phyloP scores from a whole-genome alignment of 2,329 filamentous ascomycete genomes.

The Diaporthe australafricana region DNA sequence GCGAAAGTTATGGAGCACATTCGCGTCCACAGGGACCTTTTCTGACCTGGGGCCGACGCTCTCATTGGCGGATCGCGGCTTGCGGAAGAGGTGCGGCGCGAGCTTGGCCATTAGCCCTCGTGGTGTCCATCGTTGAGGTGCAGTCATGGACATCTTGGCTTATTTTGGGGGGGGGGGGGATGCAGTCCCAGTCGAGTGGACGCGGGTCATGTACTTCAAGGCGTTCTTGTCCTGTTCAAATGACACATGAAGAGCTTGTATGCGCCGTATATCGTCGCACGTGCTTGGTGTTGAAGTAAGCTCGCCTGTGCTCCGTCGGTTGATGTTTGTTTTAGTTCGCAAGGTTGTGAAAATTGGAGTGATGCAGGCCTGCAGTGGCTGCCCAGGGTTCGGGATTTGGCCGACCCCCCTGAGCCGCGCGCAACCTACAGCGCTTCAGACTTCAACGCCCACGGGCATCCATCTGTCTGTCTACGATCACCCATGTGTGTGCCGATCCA shows the following conservation, averaged over 20 bases:
- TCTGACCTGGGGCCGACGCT: neutral
- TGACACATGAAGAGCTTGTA: neutral
- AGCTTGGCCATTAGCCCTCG: constrained; percentile 26
- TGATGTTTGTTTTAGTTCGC: too few relatives aligned
- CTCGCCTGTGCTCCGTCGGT: neutral
- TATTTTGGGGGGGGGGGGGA: rapidly evolving
- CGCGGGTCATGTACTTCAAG: too few relatives aligned
- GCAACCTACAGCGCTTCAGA: too few relatives aligned
- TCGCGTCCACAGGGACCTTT: constrained; percentile 21
- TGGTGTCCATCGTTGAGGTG: constrained; percentile 42
- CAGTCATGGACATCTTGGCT: constrained; percentile 16
- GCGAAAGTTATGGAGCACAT: neutral
- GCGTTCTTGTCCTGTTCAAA: neutral
- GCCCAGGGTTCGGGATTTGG: too few relatives aligned
- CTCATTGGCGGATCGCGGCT: neutral
- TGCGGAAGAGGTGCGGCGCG: constrained; percentile 24
- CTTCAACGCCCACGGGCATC: too few relatives aligned
- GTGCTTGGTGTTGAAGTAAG: neutral
- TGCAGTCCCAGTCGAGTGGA: neutral
- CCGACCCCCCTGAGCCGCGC: too few relatives aligned
- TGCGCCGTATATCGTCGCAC: neutral
- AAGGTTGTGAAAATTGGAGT: too few relatives aligned
- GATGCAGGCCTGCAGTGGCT: too few relatives aligned
- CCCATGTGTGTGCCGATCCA: too few relatives aligned
- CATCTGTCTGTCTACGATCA: too few relatives aligned